Evolutionary conservation across 192 early-diverging fungal species (phyloP).

Genomic region (Coemansia sp.): DNA sequence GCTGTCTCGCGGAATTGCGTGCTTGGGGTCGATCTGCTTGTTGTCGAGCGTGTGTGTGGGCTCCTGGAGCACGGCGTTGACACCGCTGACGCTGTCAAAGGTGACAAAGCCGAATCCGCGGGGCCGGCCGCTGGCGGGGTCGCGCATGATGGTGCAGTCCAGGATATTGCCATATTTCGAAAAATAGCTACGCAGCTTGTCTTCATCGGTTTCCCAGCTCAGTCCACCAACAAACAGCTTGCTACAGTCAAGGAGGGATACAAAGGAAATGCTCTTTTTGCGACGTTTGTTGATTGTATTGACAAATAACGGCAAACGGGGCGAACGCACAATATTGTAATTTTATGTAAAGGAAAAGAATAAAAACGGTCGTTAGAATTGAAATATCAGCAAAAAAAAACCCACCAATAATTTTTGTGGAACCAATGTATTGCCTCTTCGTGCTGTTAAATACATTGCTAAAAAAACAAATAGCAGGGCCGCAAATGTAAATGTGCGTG

Average conservation of each 20-base stretch:
- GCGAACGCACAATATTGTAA: background rate
- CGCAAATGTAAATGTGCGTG: background rate
- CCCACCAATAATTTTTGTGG: too few relatives aligned
- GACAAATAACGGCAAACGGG: conserved; percentile 51
- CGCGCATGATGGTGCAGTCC: conserved; percentile 83
- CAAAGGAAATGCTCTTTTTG: conserved; percentile 2
- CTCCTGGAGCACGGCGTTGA: conserved; percentile 72
- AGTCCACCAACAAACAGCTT: conserved; percentile 96
- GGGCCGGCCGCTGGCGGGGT: conserved; percentile 79
- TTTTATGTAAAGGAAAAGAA: background rate
- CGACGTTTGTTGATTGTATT: conserved; percentile 58
- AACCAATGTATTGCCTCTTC: too few relatives aligned
- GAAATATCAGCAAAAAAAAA: conserved; percentile 3
- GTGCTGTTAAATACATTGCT: too few relatives aligned
- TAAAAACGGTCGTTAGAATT: conserved; percentile 1
- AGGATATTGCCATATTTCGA: conserved; percentile 77
- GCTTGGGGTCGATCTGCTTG: conserved; percentile 58
- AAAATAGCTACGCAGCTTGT: conserved; percentile 82
- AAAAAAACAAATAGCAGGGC: conserved; percentile 1
- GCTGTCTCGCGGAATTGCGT: conserved; percentile 46
- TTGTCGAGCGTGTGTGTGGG: conserved; percentile 68
- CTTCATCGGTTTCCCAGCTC: conserved; percentile 79
- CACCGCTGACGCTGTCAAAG: conserved; percentile 70
- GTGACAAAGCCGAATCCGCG: conserved; percentile 96
- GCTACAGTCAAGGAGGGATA: conserved; percentile 56